These are phyloP conservation scores for Royoungia palumana DNA, from an alignment of 768 basidiomycete species.

Conservation along the genomic window DNA sequence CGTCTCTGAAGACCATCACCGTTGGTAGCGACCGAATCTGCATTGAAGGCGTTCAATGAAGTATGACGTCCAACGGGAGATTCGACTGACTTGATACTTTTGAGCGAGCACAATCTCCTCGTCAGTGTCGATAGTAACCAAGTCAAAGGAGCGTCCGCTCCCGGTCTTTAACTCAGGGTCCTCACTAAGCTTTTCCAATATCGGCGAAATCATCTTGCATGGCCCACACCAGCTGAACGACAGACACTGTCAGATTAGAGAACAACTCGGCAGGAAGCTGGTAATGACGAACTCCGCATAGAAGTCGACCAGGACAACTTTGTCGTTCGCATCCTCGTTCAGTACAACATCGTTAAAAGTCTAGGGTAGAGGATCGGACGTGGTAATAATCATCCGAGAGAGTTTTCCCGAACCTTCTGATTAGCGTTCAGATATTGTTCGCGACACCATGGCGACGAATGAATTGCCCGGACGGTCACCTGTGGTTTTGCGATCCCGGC, in stretches of 20 bases:
- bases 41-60: background rate
- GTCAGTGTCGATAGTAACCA: conserved; percentile 69
- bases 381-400: background rate
- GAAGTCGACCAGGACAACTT: conserved; percentile 71
- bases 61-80: background rate
- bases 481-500: conserved; percentile 23
- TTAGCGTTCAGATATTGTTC: conserved; percentile 46
- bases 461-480: conserved; percentile 31
- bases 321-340: conserved; percentile 37
- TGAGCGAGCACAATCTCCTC: conserved; percentile 48
- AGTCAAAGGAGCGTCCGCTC: conserved; percentile 57
- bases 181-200: conserved; percentile 56
- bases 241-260: conserved; percentile 1
- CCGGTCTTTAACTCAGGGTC: conserved; percentile 45
- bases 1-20: conserved; percentile 72
- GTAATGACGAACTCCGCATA: conserved; percentile 65
- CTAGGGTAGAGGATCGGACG: conserved; percentile 21
- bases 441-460: conserved; percentile 33
- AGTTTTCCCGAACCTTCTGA: conserved; percentile 34
- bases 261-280: background rate
- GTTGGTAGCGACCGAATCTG: conserved; percentile 79
- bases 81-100: conserved; percentile 42
- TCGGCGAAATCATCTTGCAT: conserved; percentile 69
- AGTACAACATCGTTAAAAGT: conserved; percentile 33
- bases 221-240: conserved; percentile 70